These are phyloP conservation scores for Curvularia verruculosa DNA, from an alignment of 2,329 filamentous ascomycete genomes.

Conservation along the genomic window DNA sequence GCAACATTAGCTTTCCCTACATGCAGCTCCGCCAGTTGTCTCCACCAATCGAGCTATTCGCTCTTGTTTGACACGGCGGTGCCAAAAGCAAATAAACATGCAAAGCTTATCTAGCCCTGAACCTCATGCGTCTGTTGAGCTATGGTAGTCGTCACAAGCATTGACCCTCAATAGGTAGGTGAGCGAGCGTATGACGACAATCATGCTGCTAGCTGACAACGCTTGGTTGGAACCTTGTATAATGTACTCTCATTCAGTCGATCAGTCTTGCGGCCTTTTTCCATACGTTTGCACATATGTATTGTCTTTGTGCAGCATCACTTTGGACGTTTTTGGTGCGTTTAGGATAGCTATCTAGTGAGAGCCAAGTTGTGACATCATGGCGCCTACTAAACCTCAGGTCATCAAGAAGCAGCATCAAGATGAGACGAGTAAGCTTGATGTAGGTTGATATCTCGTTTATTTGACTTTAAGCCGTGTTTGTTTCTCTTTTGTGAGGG, in stretches of 20 bases:
- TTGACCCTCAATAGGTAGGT: constrained; percentile 29
- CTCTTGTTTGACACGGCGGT: constrained; percentile 10
- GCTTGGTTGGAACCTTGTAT: not conserved
- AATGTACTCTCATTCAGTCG: not conserved
- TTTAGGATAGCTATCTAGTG: not conserved
- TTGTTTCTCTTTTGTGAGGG: not conserved
- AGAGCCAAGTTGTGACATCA: constrained; percentile 25
- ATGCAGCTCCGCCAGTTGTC: not conserved
- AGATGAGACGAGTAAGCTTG: constrained; percentile 30
- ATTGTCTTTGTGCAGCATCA: not conserved
- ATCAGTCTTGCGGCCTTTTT: not conserved
- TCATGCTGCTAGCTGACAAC: not conserved
- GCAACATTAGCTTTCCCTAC: constrained; percentile 15
- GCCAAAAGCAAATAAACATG: not conserved
- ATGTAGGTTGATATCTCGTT: constrained; percentile 24
- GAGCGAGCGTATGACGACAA: constrained; percentile 27
- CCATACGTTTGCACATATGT: not conserved
- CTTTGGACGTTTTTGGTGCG: not conserved
- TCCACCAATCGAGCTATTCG: constrained; percentile 16
- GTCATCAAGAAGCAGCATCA: constrained; percentile 37
- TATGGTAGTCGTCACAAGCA: constrained; percentile 14
- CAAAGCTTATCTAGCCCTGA: not conserved
- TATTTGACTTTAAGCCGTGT: too few relatives aligned
- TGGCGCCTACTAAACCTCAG: constrained; percentile 34
- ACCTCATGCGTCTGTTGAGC: constrained; percentile 10